Conservation (phyloP, 768 basidiomycete genomes). For the Hygrophoropsis aurantiaca region DNA sequence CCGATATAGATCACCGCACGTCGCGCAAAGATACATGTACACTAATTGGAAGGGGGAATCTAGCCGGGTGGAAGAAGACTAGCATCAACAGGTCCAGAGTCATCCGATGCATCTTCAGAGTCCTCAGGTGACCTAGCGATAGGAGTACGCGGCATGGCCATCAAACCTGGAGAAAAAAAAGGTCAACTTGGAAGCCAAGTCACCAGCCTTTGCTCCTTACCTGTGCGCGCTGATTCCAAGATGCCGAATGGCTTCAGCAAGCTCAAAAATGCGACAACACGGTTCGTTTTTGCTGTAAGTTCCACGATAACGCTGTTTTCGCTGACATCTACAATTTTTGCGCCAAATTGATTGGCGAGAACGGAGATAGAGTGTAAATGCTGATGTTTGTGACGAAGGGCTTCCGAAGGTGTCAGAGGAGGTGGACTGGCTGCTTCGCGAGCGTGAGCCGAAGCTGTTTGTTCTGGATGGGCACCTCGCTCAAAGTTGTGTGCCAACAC, state of each 20-base stretch:
- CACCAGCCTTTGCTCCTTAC: slow-evolving; percentile 59
- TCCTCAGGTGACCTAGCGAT: slow-evolving; percentile 61
- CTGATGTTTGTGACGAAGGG: slow-evolving; percentile 85
- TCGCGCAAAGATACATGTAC: not conserved
- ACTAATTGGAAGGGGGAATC: slow-evolving; percentile 10
- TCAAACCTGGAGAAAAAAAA: slow-evolving; percentile 58
- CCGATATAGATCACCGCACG: not conserved
- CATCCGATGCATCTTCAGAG: slow-evolving; percentile 54
- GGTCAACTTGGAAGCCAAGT: slow-evolving; percentile 3
- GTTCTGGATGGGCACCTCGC: slow-evolving; percentile 45
- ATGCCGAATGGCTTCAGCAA: slow-evolving; percentile 94
- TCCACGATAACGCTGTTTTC: slow-evolving; percentile 95
- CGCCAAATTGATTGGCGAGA: slow-evolving; percentile 86
- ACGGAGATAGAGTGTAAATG: slow-evolving; percentile 85
- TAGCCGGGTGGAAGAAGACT: slow-evolving; percentile 94
- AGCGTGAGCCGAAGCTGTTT: slow-evolving; percentile 22
- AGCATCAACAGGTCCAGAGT: slow-evolving; percentile 72
- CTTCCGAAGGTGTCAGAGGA: slow-evolving; percentile 76
- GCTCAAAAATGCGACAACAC: slow-evolving; percentile 91
- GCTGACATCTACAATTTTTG: slow-evolving; percentile 90
- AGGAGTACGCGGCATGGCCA: slow-evolving; percentile 98
- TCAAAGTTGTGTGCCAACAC: slow-evolving; percentile 79
- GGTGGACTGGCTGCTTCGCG: slow-evolving; percentile 31
- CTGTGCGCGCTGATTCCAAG: slow-evolving; percentile 91
- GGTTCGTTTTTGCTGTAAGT: slow-evolving; percentile 86